Evolutionary conservation across 306 rosid genomes (phyloP), one percentile per base, ranked within the genome.

Genomic region (Dalbergia oliveri): DNA sequence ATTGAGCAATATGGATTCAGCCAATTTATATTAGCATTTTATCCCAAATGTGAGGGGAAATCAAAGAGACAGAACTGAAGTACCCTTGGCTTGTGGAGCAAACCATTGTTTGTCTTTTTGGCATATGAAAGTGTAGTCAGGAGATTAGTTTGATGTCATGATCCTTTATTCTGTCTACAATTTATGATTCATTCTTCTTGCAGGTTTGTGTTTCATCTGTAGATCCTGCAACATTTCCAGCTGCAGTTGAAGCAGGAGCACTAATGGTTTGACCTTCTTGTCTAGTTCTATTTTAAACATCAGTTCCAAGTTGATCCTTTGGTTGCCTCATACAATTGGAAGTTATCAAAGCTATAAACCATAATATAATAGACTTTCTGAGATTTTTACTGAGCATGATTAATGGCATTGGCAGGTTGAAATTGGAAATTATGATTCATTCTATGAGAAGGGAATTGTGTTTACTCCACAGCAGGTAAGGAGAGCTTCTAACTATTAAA

Each of bases 121-220:
- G 63, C 5, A 62, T 53, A 68, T 18, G 74, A 69, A 44, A 61
- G 53, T n/a, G 26, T 19, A 76, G 11, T 66, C 50, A 69, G 47
- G 21, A 51, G 19, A 70, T 54, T 45, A 34, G n/a, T 44, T 34
- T 18, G n/a, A 73, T 64, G n/a, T 68, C 47, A 59, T 59, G 12
- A 80, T 59, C 45, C 69, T 67, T 56, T 61, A 51, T 72, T 11
- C 68, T 31, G 68, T 69, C 10, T 33, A 19, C 59, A 33, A 78
- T 70, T 60, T 53, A 73, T 34, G 59, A 66, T 64, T n/a, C 18
- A 45, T 82, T 59, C 4, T 53, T 71, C 23, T 78, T 88, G 83
- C 91, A 92, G 98, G 94, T 92, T 53, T 94, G 97, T 76, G 97
- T 94, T 91, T 94, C 99, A 66, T 91, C 97, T 6, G 91, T 94